phyloP scores from a whole-genome alignment of 805 yeast genomes.

The Starmerella potacharoeniae region DNA sequence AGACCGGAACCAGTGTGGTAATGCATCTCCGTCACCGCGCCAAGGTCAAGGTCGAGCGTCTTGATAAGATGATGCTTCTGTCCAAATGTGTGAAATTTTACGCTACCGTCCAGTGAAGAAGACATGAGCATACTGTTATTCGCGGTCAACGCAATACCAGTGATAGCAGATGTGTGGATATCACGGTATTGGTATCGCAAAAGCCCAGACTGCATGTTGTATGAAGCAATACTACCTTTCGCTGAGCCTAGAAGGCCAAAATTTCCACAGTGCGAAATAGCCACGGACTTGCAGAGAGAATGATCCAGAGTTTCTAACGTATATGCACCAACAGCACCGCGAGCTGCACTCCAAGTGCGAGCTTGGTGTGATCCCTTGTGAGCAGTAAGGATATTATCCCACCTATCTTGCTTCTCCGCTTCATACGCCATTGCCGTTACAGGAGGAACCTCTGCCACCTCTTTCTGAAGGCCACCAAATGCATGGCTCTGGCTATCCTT shows the following conservation, averaged over 20 bases:
- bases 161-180: conserved; percentile 55
- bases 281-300: conserved; percentile 61
- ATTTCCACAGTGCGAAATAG: conserved; percentile 87
- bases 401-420: conserved; percentile 66
- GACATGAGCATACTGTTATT: conserved; percentile 83
- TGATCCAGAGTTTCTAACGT: conserved; percentile 63
- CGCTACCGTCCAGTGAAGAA: conserved; percentile 76
- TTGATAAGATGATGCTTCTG: conserved; percentile 23
- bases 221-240: conserved; percentile 71
- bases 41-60: conserved; percentile 56
- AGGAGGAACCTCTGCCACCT: conserved; percentile 52
- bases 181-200: conserved; percentile 56
- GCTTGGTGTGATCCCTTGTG: conserved; percentile 78
- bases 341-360: conserved; percentile 77
- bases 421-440: conserved; percentile 59
- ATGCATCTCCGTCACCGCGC: conserved; percentile 56
- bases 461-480: conserved; percentile 59
- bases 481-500: conserved; percentile 96
- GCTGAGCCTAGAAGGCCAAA: conserved; percentile 87
- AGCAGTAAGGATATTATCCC: conserved; percentile 88
- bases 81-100: conserved; percentile 78
- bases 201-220: conserved; percentile 85
- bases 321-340: conserved; percentile 65
- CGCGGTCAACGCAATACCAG: conserved; percentile 82
- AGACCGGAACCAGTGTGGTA: conserved; percentile 77